Percentiles rank a stretch among this genome's conserved stretches.
phyloP scores from a whole-genome alignment of 345 rosid species.

The Eutrema yunnanense region DNA sequence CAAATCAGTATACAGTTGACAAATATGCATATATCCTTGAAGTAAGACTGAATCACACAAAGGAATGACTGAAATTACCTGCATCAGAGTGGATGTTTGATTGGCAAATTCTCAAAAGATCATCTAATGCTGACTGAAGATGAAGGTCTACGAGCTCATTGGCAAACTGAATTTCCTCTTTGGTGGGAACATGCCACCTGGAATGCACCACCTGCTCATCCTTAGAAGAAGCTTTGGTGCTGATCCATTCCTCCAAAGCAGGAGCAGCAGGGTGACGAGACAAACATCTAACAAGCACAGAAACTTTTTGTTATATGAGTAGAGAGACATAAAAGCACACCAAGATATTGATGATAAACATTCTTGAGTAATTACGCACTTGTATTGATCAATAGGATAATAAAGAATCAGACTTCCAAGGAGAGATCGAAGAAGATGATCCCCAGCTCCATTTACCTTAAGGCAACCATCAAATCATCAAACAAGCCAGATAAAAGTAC shows the following conservation, averaged over 20 bases:
- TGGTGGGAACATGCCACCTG: slow-evolving; percentile 85
- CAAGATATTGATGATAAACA: not conserved
- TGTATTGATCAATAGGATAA: slow-evolving; percentile 87
- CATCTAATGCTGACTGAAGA: slow-evolving; percentile 82
- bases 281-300: slow-evolving; percentile 51
- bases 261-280: slow-evolving; percentile 71
- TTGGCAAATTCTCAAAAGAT: slow-evolving; percentile 76
- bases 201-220: slow-evolving; percentile 47
- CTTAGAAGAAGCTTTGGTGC: slow-evolving; percentile 69
- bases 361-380: slow-evolving; percentile 39
- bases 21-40: not conserved
- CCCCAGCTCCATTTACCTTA: slow-evolving; percentile 95
- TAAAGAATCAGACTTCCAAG: slow-evolving; percentile 85
- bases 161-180: slow-evolving; percentile 89
- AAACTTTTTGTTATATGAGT: slow-evolving; percentile 16
- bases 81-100: slow-evolving; percentile 71
- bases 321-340: not conserved
- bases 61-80: slow-evolving; percentile 39
- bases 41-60: slow-evolving; percentile 10
- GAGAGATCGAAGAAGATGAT: slow-evolving; percentile 86
- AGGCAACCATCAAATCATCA: slow-evolving; percentile 11
- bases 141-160: slow-evolving; percentile 86
- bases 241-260: slow-evolving; percentile 86
- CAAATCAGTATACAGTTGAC: not conserved
- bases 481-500: slow-evolving; percentile 1